Conservation (phyloP, 768 basidiomycete genomes). For the Xerocomus brunneocitrinus region DNA sequence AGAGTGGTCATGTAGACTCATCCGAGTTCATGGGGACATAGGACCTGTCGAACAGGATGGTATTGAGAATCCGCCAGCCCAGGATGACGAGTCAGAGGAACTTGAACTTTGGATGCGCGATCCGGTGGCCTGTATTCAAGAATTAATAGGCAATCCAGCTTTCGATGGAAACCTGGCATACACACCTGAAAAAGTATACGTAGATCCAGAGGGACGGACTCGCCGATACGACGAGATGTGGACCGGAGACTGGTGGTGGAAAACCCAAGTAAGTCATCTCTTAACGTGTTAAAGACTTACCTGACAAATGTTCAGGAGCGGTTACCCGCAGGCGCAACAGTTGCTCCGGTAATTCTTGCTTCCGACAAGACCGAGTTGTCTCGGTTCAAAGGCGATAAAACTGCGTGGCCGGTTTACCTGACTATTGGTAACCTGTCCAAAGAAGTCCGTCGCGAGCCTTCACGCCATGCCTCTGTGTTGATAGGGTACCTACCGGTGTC, state of each 20-base stretch:
- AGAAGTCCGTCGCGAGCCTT: neutral
- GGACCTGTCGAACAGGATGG: too few species aligned
- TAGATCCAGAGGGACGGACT: neutral
- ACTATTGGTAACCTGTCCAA: neutral
- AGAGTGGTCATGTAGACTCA: neutral
- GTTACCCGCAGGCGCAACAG: neutral
- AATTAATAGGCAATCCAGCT: conserved; percentile 27
- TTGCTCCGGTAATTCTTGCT: neutral
- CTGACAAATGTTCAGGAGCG: neutral
- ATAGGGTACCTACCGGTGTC: conserved; percentile 1
- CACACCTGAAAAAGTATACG: conserved; percentile 2
- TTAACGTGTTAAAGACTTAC: neutral
- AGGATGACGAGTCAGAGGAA: conserved; percentile 3
- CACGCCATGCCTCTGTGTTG: neutral
- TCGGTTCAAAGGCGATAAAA: neutral
- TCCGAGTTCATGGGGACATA: neutral
- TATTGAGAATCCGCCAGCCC: too few species aligned
- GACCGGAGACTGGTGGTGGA: conserved; percentile 12
- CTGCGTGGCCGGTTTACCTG: conserved; percentile 1
- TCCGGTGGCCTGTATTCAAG: conserved; percentile 29
- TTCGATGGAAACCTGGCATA: neutral
- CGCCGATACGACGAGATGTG: conserved; percentile 5
- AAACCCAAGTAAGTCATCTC: neutral
- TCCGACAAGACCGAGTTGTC: conserved; percentile 5
- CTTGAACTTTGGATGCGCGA: conserved; percentile 31